phyloP scores from a whole-genome alignment of 306 rosid genomes.

The Begonia masoniana region DNA sequence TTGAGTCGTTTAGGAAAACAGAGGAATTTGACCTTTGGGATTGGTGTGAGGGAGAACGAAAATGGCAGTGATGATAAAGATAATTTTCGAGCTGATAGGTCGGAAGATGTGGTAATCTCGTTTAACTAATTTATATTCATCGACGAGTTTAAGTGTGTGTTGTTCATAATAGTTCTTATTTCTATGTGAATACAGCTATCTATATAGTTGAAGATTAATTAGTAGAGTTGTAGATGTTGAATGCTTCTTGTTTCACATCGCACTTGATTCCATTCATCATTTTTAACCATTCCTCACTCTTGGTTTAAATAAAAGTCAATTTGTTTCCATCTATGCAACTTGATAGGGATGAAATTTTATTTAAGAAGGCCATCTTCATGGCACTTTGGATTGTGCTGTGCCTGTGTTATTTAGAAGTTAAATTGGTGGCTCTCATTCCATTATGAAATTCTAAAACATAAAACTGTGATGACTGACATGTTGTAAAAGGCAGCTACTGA shows the following conservation, averaged over 20 bases:
- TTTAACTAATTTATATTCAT: too few relatives aligned
- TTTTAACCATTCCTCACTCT: too few relatives aligned
- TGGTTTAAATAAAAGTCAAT: too few relatives aligned
- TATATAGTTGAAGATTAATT: too few relatives aligned
- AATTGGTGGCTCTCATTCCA: background rate
- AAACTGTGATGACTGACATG: conserved; percentile 26
- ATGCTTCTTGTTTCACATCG: too few relatives aligned
- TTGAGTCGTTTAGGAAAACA: conserved; percentile 68
- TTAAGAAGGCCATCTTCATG: conserved; percentile 10
- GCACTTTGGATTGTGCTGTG: background rate
- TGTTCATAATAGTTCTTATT: too few relatives aligned
- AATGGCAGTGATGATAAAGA: conserved; percentile 18
- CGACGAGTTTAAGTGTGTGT: too few relatives aligned
- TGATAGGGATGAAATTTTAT: too few relatives aligned
- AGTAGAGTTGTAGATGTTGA: too few relatives aligned
- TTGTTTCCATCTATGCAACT: too few relatives aligned
- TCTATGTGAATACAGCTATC: too few relatives aligned
- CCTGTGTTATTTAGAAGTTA: background rate
- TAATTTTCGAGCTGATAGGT: conserved; percentile 18
- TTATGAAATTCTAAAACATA: conserved; percentile 20
- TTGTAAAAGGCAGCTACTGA: conserved; percentile 49
- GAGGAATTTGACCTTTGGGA: conserved; percentile 36
- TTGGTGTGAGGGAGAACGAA: conserved; percentile 24
- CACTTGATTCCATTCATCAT: too few relatives aligned
- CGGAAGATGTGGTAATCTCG: conserved; percentile 26